Conservation (phyloP, 2,329 filamentous ascomycete genomes). For the Zalaria obscura region DNA sequence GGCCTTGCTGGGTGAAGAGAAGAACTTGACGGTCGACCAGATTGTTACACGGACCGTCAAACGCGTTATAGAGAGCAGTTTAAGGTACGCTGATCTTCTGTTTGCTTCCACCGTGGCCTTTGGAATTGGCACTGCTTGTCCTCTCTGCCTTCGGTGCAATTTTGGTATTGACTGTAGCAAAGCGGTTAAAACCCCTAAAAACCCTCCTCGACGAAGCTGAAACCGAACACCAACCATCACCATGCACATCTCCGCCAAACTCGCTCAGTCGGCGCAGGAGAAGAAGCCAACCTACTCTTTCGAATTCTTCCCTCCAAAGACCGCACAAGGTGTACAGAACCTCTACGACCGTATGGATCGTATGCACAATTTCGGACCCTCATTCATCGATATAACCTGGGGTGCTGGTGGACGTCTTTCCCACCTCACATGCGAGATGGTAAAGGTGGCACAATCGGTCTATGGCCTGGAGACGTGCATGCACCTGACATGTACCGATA, state of each 20-base stretch:
- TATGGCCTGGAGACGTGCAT: conserved; percentile 97
- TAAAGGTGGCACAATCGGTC: conserved; percentile 83
- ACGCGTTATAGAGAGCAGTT: too few relatives aligned
- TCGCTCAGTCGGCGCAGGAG: conserved; percentile 65
- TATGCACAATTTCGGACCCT: conserved; percentile 87
- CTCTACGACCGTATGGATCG: conserved; percentile 99
- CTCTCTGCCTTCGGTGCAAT: background rate
- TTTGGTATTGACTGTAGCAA: too few relatives aligned
- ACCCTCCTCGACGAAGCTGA: background rate
- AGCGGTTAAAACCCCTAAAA: too few relatives aligned
- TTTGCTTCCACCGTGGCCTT: background rate
- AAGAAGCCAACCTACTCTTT: conserved; percentile 89
- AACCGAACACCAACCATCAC: conserved; percentile 20
- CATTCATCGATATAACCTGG: conserved; percentile 98
- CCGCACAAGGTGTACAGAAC: conserved; percentile 93
- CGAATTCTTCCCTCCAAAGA: conserved; percentile 98
- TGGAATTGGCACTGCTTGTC: background rate
- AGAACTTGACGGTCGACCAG: too few relatives aligned
- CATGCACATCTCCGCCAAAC: conserved; percentile 94
- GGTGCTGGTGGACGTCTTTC: conserved; percentile 86
- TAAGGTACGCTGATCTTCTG: too few relatives aligned
- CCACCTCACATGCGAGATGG: conserved; percentile 93
- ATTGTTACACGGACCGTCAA: too few relatives aligned
- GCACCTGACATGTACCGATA: conserved; percentile 97
- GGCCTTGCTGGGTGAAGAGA: too few relatives aligned